phyloP scores from a whole-genome alignment of 2,329 filamentous ascomycete species.

The Penicillium sp. region DNA sequence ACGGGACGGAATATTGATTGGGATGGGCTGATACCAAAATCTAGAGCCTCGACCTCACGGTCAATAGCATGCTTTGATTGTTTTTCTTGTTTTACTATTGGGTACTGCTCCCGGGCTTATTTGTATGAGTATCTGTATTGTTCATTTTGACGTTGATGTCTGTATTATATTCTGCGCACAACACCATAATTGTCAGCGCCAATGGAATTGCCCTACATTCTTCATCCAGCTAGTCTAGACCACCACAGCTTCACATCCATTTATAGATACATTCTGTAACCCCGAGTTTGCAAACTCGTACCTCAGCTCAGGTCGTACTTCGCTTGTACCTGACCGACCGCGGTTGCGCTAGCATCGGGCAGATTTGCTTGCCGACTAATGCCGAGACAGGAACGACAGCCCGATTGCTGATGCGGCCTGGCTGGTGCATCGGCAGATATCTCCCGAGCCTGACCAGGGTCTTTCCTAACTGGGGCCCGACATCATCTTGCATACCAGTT shows the following conservation, averaged over 20 bases:
- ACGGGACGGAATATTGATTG: constrained; percentile 28
- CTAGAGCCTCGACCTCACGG: constrained; percentile 35
- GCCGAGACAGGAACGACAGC: constrained; percentile 17
- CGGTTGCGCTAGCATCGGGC: constrained; percentile 17
- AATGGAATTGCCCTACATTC: neutral
- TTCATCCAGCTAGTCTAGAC: constrained; percentile 8
- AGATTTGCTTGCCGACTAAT: constrained; percentile 21
- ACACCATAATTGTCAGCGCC: constrained; percentile 4
- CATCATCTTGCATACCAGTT: constrained; percentile 17
- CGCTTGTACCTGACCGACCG: constrained; percentile 7
- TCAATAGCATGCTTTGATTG: constrained; percentile 23
- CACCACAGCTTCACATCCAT: neutral
- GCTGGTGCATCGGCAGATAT: constrained; percentile 11
- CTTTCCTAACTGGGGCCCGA: constrained; percentile 9
- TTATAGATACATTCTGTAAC: neutral
- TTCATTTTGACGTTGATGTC: constrained; percentile 16
- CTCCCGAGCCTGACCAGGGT: constrained; percentile 8
- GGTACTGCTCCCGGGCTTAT: constrained; percentile 4
- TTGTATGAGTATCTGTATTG: constrained; percentile 11
- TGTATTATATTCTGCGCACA: constrained; percentile 9
- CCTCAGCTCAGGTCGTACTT: constrained; percentile 2
- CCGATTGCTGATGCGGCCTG: constrained; percentile 12
- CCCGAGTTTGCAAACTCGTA: neutral
- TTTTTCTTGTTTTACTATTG: constrained; percentile 14
- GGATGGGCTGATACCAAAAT: constrained; percentile 35